phyloP scores from a whole-genome alignment of 441 rosid species.

The Erysimum cheiri region DNA sequence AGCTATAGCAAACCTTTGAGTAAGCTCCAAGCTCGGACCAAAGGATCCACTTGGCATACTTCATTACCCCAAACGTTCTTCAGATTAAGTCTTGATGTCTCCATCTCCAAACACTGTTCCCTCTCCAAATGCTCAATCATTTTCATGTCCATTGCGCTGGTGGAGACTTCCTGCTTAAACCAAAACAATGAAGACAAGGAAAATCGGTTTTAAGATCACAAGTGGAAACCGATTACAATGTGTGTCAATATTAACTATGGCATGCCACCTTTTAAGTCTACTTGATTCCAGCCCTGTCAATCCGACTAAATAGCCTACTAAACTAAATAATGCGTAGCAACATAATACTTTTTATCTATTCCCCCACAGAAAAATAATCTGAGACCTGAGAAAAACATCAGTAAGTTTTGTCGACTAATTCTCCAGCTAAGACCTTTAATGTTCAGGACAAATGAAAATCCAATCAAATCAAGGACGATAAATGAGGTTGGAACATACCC shows the following conservation, averaged over 20 bases:
- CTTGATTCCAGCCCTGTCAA: neutral
- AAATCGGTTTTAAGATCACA: conserved; percentile 12
- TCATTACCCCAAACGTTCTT: conserved; percentile 71
- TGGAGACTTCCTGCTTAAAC: conserved; percentile 60
- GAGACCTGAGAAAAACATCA: neutral
- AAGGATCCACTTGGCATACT: conserved; percentile 53
- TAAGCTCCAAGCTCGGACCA: conserved; percentile 60
- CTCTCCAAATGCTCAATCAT: conserved; percentile 53
- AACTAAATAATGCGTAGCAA: neutral
- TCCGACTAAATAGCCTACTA: neutral
- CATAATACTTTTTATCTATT: neutral
- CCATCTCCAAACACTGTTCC: conserved; percentile 53
- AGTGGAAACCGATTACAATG: neutral
- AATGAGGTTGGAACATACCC: conserved; percentile 53
- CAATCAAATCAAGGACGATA: neutral
- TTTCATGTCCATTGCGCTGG: conserved; percentile 53
- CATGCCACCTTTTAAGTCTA: neutral
- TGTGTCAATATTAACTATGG: neutral
- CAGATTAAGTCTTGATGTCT: conserved; percentile 46
- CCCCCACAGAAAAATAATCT: neutral
- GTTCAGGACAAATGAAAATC: neutral
- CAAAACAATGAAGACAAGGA: conserved; percentile 18
- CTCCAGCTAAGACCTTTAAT: neutral
- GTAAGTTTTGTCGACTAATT: neutral
- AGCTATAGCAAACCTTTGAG: conserved; percentile 50